Evolutionary conservation across 139 green algal species (phyloP).

Genomic region (Marvania coccoides): DNA sequence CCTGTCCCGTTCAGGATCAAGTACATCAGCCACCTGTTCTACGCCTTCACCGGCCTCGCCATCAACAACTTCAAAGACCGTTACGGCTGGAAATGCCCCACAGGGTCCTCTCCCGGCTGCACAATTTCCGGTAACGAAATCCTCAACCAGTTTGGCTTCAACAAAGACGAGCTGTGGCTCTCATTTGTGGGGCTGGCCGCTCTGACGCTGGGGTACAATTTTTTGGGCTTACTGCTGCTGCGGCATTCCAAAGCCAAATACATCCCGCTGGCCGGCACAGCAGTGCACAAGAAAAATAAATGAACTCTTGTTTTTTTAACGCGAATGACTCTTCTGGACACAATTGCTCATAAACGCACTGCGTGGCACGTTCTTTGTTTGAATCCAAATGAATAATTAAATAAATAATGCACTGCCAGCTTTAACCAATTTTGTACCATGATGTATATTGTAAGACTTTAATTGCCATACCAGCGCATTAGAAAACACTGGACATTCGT

Average conservation of each 20-base stretch:
- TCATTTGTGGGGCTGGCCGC: slow-evolving; percentile 15
- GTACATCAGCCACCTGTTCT: slow-evolving; percentile 32
- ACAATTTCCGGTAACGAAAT: slow-evolving; percentile 7
- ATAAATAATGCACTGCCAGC: too few relatives aligned
- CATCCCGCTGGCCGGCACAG: slow-evolving; percentile 13
- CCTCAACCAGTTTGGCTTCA: slow-evolving; percentile 14
- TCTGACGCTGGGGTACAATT: slow-evolving; percentile 21
- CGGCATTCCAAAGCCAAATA: slow-evolving; percentile 21
- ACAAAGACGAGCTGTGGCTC: slow-evolving; percentile 18
- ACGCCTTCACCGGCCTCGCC: slow-evolving; percentile 24
- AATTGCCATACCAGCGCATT: too few relatives aligned
- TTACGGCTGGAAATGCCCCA: slow-evolving; percentile 3
- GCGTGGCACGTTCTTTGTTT: too few relatives aligned
- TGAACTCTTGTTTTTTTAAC: too few relatives aligned
- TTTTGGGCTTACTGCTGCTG: slow-evolving; percentile 25
- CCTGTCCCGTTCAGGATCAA: too few relatives aligned
- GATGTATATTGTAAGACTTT: too few relatives aligned
- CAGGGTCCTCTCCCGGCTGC: neutral
- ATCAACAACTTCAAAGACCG: slow-evolving; percentile 49
- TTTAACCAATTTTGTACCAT: too few relatives aligned
- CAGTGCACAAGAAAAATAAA: slow-evolving; percentile 9
- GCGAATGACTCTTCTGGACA: too few relatives aligned
- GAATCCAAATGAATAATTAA: too few relatives aligned
- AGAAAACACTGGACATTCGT: too few relatives aligned
- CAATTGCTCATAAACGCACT: too few relatives aligned